Evolutionary conservation across 2,329 filamentous ascomycete genomes (phyloP).

Genomic region (Hypoxylon rubiginosum): DNA sequence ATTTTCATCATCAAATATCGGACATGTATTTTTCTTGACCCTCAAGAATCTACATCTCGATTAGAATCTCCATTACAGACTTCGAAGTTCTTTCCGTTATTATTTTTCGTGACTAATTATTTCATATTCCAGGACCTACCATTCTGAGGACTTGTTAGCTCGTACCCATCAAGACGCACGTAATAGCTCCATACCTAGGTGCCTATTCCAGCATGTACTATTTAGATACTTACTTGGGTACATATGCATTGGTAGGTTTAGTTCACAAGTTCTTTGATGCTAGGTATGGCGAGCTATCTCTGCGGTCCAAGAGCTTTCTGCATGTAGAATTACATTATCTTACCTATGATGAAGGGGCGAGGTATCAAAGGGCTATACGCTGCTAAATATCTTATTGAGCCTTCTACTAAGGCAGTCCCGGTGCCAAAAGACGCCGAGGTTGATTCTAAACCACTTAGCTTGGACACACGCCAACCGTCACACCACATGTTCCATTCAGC

Average conservation of each 20-base stretch:
- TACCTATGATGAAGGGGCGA: neutral
- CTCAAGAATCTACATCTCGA: neutral
- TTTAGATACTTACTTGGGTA: neutral
- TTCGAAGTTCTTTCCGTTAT: neutral
- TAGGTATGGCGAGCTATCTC: constrained; percentile 23
- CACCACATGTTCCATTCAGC: neutral
- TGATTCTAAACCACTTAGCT: constrained; percentile 1
- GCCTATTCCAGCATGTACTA: neutral
- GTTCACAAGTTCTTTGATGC: neutral
- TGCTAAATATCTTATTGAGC: neutral
- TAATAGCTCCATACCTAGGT: neutral
- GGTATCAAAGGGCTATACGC: neutral
- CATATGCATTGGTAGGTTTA: neutral
- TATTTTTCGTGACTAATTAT: constrained; percentile 16
- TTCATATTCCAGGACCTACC: neutral
- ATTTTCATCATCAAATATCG: constrained; percentile 34
- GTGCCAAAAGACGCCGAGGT: neutral
- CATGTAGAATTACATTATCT: constrained; percentile 2
- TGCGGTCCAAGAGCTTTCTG: constrained; percentile 4
- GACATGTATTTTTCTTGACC: neutral
- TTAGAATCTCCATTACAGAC: neutral
- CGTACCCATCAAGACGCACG: constrained; percentile 1
- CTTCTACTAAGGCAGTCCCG: neutral
- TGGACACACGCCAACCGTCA: neutral
- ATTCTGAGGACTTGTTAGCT: neutral